Base-by-base conservation (phyloP, 257 asterid genomes). In the Vinca minor region DNA sequence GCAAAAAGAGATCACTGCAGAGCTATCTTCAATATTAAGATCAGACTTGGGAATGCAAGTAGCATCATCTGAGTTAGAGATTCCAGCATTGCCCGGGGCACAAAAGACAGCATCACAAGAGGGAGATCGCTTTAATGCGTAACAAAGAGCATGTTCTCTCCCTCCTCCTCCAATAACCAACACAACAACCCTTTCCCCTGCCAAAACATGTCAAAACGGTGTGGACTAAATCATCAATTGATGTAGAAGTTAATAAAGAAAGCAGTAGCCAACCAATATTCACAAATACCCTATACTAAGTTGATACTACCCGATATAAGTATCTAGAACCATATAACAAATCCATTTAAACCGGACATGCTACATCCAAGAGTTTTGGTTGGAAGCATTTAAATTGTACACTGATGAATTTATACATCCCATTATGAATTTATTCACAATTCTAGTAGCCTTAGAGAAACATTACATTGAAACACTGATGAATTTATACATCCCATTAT, bases 81-180 rank as follows among this genome's bases (percentile, higher is more conserved):
- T 91, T 44, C 98, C 98, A 54, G 83, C 88, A 77, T 91, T 91
- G 36, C 98, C 98, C 23, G 98, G 98, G 41, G 98, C 95, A 80
- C 98, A 91, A 67, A 91, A 88, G 76, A 91, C 86, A 10, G 86
- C 76, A 65, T 82, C 91, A 67, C 95, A 91, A 1, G 96, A 82
- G 4, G 98, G 91, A 7, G 98, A 85, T 70, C 94, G 77, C 68
- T 78, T 73, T 14, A 91, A 72, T 41, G 98, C 92, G 50, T 83
- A 74, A 76, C 96, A 91, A 56, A 91, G 94, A 1, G 95, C 93
- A 18, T 91, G 98, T 66, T 91, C 98, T 76, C 98, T 82, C 55
- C 98, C 98, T 8, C 98, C 98, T 69, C 96, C 96, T 73, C 98
- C 98, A 71, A 91, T 86, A 49, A 91, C 96, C 82, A 91, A 78